Conservation (phyloP, 768 basidiomycete species). For the Scleroderma citrinum region DNA sequence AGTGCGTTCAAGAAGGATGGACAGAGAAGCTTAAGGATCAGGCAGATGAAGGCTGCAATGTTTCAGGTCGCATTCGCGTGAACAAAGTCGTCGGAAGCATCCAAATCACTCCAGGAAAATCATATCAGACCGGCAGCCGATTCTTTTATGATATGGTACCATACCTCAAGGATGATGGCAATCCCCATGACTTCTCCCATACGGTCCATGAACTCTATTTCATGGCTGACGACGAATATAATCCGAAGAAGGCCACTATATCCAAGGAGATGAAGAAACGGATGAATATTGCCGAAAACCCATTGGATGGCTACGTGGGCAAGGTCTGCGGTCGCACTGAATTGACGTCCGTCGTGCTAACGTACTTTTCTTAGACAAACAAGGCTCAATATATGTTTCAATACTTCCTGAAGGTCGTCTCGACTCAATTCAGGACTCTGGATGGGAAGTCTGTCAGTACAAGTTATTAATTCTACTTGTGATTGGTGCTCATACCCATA, state of each 20-base stretch:
- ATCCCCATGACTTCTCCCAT: constrained; percentile 93
- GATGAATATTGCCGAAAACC: constrained; percentile 69
- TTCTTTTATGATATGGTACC: constrained; percentile 89
- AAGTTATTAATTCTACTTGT: background rate
- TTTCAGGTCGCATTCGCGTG: constrained; percentile 85
- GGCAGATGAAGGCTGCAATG: constrained; percentile 89
- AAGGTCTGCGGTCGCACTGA: constrained; percentile 37
- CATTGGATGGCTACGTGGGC: constrained; percentile 63
- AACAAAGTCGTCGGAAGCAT: constrained; percentile 98
- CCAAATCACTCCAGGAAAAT: constrained; percentile 88
- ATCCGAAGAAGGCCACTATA: constrained; percentile 55
- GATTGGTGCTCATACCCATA: constrained; percentile 2
- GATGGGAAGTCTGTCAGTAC: constrained; percentile 60
- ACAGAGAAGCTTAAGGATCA: constrained; percentile 89
- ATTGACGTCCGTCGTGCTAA: constrained; percentile 4
- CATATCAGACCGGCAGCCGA: constrained; percentile 83
- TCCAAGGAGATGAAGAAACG: constrained; percentile 61
- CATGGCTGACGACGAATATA: constrained; percentile 74
- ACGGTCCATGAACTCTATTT: constrained; percentile 77
- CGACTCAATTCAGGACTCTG: constrained; percentile 87
- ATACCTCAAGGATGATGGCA: constrained; percentile 82
- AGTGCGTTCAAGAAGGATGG: constrained; percentile 96
- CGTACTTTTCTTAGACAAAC: constrained; percentile 43
- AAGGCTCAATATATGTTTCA: constrained; percentile 94
- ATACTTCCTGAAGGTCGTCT: constrained; percentile 98